These are phyloP conservation scores for Russula sp. DNA, from an alignment of 768 basidiomycete species.

Conservation along the genomic window DNA sequence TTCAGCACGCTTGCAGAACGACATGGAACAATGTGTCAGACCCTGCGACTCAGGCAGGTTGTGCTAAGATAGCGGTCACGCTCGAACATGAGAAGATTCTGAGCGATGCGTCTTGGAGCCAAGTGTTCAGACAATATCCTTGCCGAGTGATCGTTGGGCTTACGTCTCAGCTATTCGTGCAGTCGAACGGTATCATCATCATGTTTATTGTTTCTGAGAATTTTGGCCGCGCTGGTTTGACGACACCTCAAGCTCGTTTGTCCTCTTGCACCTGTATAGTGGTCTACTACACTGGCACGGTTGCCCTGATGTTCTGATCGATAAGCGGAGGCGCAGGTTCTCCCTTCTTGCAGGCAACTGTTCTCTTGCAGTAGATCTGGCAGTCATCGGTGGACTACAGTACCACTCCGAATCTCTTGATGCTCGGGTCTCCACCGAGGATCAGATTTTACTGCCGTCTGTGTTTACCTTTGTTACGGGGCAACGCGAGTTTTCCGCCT, in stretches of 20 bases:
- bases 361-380: slow-evolving; percentile 38
- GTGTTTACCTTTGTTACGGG: slow-evolving; percentile 53
- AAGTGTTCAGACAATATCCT: slow-evolving; percentile 45
- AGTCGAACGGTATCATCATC: slow-evolving; percentile 50
- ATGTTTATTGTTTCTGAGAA: slow-evolving; percentile 48
- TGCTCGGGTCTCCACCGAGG: slow-evolving; percentile 28
- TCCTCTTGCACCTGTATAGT: slow-evolving; percentile 42
- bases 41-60: slow-evolving; percentile 38
- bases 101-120: slow-evolving; percentile 37
- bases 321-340: slow-evolving; percentile 43
- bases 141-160: slow-evolving; percentile 45
- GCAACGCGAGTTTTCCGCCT: slow-evolving; percentile 33
- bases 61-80: slow-evolving; percentile 35
- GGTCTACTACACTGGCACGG: slow-evolving; percentile 42
- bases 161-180: slow-evolving; percentile 45
- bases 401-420: slow-evolving; percentile 33
- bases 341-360: slow-evolving; percentile 44
- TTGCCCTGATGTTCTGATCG: slow-evolving; percentile 48
- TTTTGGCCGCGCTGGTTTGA: slow-evolving; percentile 44
- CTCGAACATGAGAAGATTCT: slow-evolving; percentile 34
- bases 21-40: slow-evolving; percentile 39
- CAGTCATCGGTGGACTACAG: slow-evolving; percentile 47
- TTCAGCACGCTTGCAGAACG: slow-evolving; percentile 49
- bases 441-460: slow-evolving; percentile 38
- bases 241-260: slow-evolving; percentile 35